Conservation (phyloP, 768 basidiomycete species). For the Tephrocybe rancida region DNA sequence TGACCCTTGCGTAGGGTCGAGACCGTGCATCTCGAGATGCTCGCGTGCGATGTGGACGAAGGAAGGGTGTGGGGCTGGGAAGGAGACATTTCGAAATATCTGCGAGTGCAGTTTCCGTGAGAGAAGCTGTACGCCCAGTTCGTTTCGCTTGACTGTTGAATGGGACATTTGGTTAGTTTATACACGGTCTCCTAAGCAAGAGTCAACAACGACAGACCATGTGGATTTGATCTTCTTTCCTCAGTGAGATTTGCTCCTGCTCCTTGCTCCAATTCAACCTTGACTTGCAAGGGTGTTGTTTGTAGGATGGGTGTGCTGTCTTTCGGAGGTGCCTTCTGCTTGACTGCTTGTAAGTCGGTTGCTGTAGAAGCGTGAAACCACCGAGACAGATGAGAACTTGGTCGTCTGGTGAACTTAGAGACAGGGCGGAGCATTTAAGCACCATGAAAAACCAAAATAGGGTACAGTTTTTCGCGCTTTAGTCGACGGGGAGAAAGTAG, state of each 20-base stretch:
- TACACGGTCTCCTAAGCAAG: not conserved
- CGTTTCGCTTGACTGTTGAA: slow-evolving; percentile 68
- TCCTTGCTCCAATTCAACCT: slow-evolving; percentile 4
- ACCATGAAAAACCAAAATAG: slow-evolving; percentile 16
- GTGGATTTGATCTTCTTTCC: slow-evolving; percentile 3
- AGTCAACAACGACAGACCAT: slow-evolving; percentile 11
- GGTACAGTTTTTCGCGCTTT: not conserved
- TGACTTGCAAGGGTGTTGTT: not conserved
- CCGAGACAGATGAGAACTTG: slow-evolving; percentile 31
- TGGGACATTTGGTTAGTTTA: not conserved
- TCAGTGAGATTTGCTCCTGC: slow-evolving; percentile 5
- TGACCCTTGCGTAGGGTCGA: slow-evolving; percentile 80
- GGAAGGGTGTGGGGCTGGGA: slow-evolving; percentile 59
- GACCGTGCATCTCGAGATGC: slow-evolving; percentile 80
- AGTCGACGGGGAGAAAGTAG: not conserved
- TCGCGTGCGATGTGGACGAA: slow-evolving; percentile 77
- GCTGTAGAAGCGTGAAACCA: slow-evolving; percentile 29
- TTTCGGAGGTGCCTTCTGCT: slow-evolving; percentile 14
- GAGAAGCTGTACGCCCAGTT: slow-evolving; percentile 92
- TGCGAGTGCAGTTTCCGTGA: slow-evolving; percentile 80
- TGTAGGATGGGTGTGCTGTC: slow-evolving; percentile 1
- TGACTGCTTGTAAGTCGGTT: slow-evolving; percentile 21
- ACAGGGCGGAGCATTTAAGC: slow-evolving; percentile 24
- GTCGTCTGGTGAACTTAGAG: slow-evolving; percentile 18
- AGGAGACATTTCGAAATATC: slow-evolving; percentile 72